Evolutionary conservation across 2,329 filamentous ascomycete species (phyloP).

Genomic region (Cucurbitaria berberidis): DNA sequence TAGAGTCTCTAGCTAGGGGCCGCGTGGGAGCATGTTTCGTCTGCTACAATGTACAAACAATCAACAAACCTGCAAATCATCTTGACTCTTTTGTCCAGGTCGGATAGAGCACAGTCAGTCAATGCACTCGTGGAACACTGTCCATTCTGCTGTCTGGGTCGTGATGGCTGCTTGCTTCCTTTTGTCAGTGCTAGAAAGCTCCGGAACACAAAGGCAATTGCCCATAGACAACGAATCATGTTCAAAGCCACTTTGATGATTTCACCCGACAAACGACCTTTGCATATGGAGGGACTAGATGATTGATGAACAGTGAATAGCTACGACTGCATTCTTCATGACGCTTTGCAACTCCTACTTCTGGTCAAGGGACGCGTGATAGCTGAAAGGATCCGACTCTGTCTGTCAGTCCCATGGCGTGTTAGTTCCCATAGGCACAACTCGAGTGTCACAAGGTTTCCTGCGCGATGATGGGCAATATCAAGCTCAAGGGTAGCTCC

Average conservation of each 20-base stretch:
- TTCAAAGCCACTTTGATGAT: neutral
- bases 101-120: neutral
- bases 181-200: neutral
- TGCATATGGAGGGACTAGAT: neutral
- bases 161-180: neutral
- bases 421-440: neutral
- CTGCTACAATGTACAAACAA: conserved; percentile 43
- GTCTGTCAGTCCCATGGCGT: neutral
- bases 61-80: conserved; percentile 29
- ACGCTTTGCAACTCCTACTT: neutral
- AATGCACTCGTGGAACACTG: neutral
- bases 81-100: neutral
- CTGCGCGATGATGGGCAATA: neutral
- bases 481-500: conserved; percentile 6
- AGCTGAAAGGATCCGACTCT: neutral
- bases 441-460: neutral
- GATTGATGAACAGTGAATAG: neutral
- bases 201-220: too few species aligned
- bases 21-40: conserved; percentile 18
- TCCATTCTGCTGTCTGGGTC: neutral
- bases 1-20: conserved; percentile 10
- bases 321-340: neutral
- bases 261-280: neutral
- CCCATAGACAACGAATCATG: neutral
- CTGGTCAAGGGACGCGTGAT: neutral